These are phyloP conservation scores for Avena sativa DNA, from an alignment of 176 grass and related monocot genomes.

Conservation along the genomic window DNA sequence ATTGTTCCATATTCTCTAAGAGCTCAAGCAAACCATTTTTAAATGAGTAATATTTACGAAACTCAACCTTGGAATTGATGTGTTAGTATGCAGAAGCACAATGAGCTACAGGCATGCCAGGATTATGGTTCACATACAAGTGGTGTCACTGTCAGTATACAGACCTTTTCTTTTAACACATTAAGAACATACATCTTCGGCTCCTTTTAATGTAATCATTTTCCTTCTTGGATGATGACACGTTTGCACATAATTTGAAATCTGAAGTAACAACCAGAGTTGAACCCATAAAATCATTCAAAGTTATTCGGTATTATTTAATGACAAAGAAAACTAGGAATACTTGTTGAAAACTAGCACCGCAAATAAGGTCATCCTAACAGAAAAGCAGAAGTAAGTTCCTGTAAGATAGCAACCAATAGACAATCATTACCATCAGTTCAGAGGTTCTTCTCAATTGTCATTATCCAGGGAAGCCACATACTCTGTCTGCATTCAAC, in stretches of 20 bases:
- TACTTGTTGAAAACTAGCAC: conserved; percentile 20
- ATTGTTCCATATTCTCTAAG: background rate
- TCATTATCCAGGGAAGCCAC: conserved; percentile 18
- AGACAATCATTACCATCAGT: conserved; percentile 22
- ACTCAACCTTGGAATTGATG: background rate
- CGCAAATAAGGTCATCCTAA: background rate
- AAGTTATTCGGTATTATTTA: background rate
- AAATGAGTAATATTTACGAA: background rate
- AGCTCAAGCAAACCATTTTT: too few species aligned
- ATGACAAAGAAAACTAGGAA: background rate
- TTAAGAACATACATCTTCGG: background rate
- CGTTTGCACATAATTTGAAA: background rate
- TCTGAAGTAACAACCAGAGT: conserved; percentile 2
- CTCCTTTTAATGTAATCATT: background rate
- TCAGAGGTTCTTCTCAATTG: conserved; percentile 41
- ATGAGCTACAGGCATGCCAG: background rate
- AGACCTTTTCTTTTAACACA: background rate
- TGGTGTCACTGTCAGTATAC: background rate
- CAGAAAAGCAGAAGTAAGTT: background rate
- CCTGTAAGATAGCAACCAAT: background rate
- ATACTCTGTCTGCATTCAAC: conserved; percentile 34
- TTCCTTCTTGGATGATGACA: background rate
- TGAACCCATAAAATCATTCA: background rate
- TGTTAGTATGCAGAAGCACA: background rate
- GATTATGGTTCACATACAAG: background rate